Conservation (phyloP, 129 eudicot species). For the Pittosporum tobira region DNA sequence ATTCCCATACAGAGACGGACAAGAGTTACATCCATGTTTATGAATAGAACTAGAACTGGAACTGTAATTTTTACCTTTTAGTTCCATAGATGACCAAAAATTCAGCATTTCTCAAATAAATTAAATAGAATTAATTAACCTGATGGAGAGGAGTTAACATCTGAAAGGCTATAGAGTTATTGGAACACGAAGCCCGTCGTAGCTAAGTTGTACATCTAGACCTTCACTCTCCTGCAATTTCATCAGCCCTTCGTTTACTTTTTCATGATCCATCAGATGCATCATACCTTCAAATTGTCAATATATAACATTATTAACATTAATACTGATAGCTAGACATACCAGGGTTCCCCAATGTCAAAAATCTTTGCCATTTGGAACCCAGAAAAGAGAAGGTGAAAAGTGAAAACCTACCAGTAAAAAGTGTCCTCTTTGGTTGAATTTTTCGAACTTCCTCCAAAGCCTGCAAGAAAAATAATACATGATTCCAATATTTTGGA, state of each 20-base stretch:
- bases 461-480: conserved; percentile 36
- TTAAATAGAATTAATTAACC: no score
- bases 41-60: no score
- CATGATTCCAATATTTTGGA: not conserved
- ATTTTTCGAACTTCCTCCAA: conserved; percentile 91
- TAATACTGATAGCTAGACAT: not conserved
- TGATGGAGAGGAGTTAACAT: no score
- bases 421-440: conserved; percentile 82
- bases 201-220: conserved; percentile 86
- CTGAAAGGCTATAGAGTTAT: conserved; percentile 42
- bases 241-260: conserved; percentile 51
- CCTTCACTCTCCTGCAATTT: conserved; percentile 78
- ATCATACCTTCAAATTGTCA: conserved; percentile 60
- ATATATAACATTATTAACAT: not conserved
- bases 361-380: not conserved
- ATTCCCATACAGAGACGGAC: no score
- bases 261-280: conserved; percentile 97
- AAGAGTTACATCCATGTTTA: no score
- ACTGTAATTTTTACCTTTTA: no score
- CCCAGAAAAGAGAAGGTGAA: not conserved
- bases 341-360: not conserved
- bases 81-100: no score
- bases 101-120: no score
- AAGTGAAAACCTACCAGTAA: conserved; percentile 48
- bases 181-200: conserved; percentile 89